Percentiles rank a stretch among this genome's conserved stretches.
Evolutionary conservation across 1,139 yeast species (phyloP).

Genomic region (Trichomonascaceae sp.): DNA sequence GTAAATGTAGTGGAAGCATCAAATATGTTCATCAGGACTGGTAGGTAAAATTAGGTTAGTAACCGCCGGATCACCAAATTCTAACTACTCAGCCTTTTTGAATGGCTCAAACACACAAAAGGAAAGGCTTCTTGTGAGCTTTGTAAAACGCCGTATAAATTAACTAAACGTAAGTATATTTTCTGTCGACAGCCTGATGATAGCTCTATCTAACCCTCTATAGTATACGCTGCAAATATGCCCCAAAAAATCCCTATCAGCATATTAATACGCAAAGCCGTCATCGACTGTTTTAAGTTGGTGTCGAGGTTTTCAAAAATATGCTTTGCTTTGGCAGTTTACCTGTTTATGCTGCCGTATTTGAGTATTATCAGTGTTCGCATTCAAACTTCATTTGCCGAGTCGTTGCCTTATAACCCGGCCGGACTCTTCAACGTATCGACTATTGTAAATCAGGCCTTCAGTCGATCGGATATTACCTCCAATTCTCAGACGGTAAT

Average conservation of each 20-base stretch:
- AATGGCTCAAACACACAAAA: conserved; percentile 73
- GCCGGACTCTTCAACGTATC: neutral
- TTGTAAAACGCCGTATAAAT: conserved; percentile 71
- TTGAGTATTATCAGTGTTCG: conserved; percentile 13
- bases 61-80: neutral
- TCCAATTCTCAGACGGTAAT: conserved; percentile 1
- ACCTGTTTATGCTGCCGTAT: conserved; percentile 4
- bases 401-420: conserved; percentile 19
- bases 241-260: conserved; percentile 58
- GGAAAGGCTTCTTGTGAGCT: conserved; percentile 74
- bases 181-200: neutral
- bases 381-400: conserved; percentile 21
- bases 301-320: conserved; percentile 2
- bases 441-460: conserved; percentile 2
- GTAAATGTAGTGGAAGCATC: conserved; percentile 90
- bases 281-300: conserved; percentile 18
- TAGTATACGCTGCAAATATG: conserved; percentile 59
- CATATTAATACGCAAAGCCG: conserved; percentile 33
- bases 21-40: conserved; percentile 92
- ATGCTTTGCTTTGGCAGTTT: neutral
- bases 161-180: conserved; percentile 42
- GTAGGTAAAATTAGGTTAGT: conserved; percentile 20
- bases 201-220: neutral
- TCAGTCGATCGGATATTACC: neutral
- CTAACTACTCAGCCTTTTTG: conserved; percentile 42